phyloP scores from a whole-genome alignment of 345 rosid genomes.

The Iberis pinnata region DNA sequence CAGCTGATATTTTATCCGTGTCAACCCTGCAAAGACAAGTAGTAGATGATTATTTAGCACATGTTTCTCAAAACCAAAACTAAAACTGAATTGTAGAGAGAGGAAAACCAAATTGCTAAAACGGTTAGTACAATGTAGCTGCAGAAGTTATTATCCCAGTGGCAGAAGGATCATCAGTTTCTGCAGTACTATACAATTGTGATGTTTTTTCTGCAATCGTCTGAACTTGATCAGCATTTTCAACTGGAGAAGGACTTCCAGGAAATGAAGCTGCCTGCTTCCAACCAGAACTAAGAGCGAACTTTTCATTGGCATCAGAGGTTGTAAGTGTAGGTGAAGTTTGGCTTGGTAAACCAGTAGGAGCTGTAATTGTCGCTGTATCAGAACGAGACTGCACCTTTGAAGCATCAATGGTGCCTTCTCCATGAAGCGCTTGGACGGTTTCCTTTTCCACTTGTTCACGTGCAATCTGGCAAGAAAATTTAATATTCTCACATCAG shows the following conservation, averaged over 20 bases:
- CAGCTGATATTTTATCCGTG: conserved; percentile 11
- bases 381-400: conserved; percentile 37
- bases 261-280: conserved; percentile 32
- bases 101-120: conserved; percentile 23
- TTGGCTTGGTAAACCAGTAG: conserved; percentile 48
- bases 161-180: conserved; percentile 41
- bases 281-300: conserved; percentile 34
- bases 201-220: conserved; percentile 24
- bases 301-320: conserved; percentile 28
- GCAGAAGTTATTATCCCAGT: conserved; percentile 26
- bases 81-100: not conserved
- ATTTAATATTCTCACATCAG: conserved; percentile 16
- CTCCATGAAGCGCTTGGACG: conserved; percentile 33
- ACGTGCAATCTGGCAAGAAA: conserved; percentile 66
- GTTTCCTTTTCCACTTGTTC: conserved; percentile 48
- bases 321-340: conserved; percentile 41
- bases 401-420: conserved; percentile 29
- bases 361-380: conserved; percentile 32
- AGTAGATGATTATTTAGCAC: conserved; percentile 16
- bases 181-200: conserved; percentile 30
- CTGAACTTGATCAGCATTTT: conserved; percentile 37
- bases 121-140: conserved; percentile 42
- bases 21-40: conserved; percentile 23
- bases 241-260: conserved; percentile 33
- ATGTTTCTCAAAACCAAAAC: conserved; percentile 11